A percentile compares a stretch with the other conserved stretches of the same genome.
phyloP scores from a whole-genome alignment of 2,329 filamentous ascomycete species.

The Cercospora nicotianae region DNA sequence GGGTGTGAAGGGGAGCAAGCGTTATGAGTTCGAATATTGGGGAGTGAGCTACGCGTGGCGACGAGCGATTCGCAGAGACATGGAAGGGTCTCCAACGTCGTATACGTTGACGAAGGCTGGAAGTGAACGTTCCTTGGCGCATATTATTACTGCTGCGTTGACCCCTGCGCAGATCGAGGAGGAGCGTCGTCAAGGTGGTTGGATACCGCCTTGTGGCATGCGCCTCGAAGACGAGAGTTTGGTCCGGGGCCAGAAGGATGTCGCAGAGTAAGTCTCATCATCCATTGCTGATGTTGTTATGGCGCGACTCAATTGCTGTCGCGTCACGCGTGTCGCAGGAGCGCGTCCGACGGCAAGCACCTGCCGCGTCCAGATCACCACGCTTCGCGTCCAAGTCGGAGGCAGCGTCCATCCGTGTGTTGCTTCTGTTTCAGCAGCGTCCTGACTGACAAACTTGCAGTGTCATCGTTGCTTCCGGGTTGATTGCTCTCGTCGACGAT shows the following conservation, averaged over 20 bases:
- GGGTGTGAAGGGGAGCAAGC: conserved; percentile 66
- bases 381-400: not conserved
- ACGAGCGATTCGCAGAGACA: conserved; percentile 67
- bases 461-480: conserved; percentile 84
- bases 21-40: conserved; percentile 95
- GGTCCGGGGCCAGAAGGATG: conserved; percentile 69
- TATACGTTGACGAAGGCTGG: conserved; percentile 77
- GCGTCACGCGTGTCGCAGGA: not conserved
- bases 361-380: not conserved
- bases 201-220: conserved; percentile 87
- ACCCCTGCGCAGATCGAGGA: conserved; percentile 68
- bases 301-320: not conserved
- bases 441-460: conserved; percentile 48
- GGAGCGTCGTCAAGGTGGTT: conserved; percentile 77
- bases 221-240: conserved; percentile 78
- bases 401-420: not conserved
- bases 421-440: not conserved
- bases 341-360: not conserved
- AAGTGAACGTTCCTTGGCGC: conserved; percentile 67
- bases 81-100: conserved; percentile 63
- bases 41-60: conserved; percentile 82
- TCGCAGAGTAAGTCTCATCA: conserved; percentile 71
- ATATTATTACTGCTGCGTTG: conserved; percentile 78
- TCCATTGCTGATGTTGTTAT: not conserved
- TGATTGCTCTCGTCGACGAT: conserved; percentile 86